Evolutionary conservation across 768 basidiomycete species (phyloP), one percentile per base, ranked within the genome.

Genomic region (Agaricus blazei): DNA sequence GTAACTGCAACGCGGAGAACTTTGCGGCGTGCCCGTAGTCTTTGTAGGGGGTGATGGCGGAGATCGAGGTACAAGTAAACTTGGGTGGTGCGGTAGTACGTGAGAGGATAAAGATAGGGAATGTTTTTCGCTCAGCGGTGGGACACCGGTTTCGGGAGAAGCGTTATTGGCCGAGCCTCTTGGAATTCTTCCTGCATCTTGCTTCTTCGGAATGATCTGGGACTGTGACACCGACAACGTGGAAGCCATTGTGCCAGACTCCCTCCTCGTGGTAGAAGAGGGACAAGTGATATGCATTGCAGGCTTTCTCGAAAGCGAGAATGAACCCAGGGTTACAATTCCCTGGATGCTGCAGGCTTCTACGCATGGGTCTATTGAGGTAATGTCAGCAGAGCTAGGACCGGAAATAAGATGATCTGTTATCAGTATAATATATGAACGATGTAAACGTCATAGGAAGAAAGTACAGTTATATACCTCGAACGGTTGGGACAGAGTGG

Each of bases 311-410:
- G 48, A 40, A n/a, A 48, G 27, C 23, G 46, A 24, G 23, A 14
- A 15, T 27, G 28, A 55, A 42, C 28, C 27, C 37, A 23, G 14
- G 15, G 11, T 41, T 15, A n/a, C 19, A n/a, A 29, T 24, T 9
- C 19, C 23, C 8, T 26, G 27, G 14, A 23, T 15, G 24, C 9
- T 29, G 19, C 47, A 36, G 23, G 28, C 34, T 37, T 52, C 40
- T 42, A 19, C 5, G 31, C 31, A 55, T 26, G 14, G 26, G 54
- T 53, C n/a, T 52, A 63, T 59, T 56, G 58, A 29, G 37, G 41
- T 51, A 41, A 58, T 49, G 56, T 59, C 51, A 40, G 57, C 51
- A 52, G 50, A 45, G 34, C 48, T 34, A 48, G 23, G 37, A 9
- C 31, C 28, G n/a, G n/a, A 48, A 24, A 8, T 28, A 34, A 29